Evolutionary conservation across 768 basidiomycete species (phyloP), one percentile per base, ranked within the genome.

Genomic region (Nidularia pulvinata): DNA sequence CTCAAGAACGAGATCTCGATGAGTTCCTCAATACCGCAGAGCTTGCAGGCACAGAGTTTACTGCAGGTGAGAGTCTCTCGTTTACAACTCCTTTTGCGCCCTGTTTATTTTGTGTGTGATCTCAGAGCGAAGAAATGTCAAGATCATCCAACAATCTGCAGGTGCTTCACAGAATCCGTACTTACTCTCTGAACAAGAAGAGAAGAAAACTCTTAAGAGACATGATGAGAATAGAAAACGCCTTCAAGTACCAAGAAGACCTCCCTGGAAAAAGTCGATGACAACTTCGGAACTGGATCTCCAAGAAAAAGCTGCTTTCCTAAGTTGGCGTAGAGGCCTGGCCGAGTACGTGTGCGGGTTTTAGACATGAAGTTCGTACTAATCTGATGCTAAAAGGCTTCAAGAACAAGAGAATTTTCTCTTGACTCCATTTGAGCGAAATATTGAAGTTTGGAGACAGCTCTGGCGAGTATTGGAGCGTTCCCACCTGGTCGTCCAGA

Each of bases 381-480:
- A 25, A 52, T 43, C 14, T 51, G 22, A 7, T 46, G 61, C 14
- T 57, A 32, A n/a, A 53, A 97, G 95, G 53, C 75, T 98, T 10
- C 93, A 96, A 65, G 94, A 97, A 62, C 77, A 82, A 56, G 89
- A 96, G 52, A 82, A 85, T 39, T 83, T 98, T 32, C 80, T 98
- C n/a, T 77, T 98, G 1, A 96, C 95, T 0, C 96, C 95, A 4
- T 99, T 97, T 63, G 97, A 99, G 66, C 89, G 95, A 48, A 99
- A 98, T 65, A 72, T 99, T 33, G 95, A 98, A 76, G 97, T 99
- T 10, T 98, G 97, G 96, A 79, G 97, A 43, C 97, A 99, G 64
- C 81, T 99, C 6, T 99, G 97, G 97, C 81, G 97, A 49, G 97
- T 98, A 1, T 72, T 97, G 7, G 97, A 99, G 72, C 84, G 95